phyloP scores from a whole-genome alignment of 257 asterid genomes.

The Jasminum sambac region DNA sequence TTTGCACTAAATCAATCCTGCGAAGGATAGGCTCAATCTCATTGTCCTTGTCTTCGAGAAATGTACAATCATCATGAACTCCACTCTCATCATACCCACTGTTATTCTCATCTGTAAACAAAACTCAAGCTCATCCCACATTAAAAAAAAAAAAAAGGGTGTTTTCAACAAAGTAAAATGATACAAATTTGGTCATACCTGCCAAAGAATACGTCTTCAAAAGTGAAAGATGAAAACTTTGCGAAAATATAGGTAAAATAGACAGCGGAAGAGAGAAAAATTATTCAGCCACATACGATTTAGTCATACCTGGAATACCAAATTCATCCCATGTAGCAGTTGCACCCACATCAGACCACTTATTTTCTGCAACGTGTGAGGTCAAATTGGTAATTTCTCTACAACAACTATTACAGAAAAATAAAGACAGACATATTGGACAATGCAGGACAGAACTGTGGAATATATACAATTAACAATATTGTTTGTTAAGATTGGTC shows the following conservation, averaged over 20 bases:
- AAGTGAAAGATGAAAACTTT: background rate
- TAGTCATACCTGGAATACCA: constrained; percentile 57
- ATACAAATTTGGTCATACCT: too few relatives aligned
- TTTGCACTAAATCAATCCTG: constrained; percentile 62
- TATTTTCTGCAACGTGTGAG: constrained; percentile 53
- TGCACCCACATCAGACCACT: constrained; percentile 59
- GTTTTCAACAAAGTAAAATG: background rate
- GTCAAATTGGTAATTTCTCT: constrained; percentile 13
- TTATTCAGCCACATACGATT: background rate
- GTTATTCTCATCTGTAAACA: constrained; percentile 44
- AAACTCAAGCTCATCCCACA: constrained; percentile 11
- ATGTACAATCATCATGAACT: constrained; percentile 39
- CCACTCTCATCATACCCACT: constrained; percentile 52
- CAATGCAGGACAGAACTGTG: background rate
- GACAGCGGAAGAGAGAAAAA: background rate
- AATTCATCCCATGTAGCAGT: constrained; percentile 54
- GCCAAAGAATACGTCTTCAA: background rate
- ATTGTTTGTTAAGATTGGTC: background rate
- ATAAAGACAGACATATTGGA: background rate
- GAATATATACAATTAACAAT: background rate
- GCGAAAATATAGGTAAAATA: background rate
- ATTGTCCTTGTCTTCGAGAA: constrained; percentile 45
- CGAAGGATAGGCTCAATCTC: constrained; percentile 61
- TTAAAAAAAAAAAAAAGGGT: background rate
- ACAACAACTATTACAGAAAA: background rate